These are phyloP conservation scores for Clavispora vitiphila DNA, from an alignment of 805 yeast genomes.

Conservation along the genomic window DNA sequence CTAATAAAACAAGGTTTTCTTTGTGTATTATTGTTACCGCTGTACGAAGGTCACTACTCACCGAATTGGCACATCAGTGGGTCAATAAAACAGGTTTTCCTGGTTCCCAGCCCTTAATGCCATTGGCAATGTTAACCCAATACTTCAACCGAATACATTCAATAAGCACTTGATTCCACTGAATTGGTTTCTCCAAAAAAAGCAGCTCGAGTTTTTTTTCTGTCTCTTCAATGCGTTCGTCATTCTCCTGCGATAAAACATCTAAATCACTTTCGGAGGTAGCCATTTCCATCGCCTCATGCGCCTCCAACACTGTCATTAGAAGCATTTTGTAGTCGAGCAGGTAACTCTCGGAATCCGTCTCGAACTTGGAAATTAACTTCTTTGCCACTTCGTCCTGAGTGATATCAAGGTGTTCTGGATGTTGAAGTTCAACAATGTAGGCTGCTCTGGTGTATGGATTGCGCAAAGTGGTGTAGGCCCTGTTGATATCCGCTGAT, in stretches of 20 bases:
- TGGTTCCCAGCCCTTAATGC: constrained; percentile 73
- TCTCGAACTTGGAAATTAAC: constrained; percentile 39
- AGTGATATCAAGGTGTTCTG: constrained; percentile 44
- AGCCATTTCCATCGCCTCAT: constrained; percentile 75
- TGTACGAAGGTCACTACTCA: too few species aligned
- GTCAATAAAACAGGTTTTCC: constrained; percentile 61
- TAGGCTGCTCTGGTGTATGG: constrained; percentile 59
- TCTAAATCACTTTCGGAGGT: constrained; percentile 53
- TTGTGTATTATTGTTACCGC: too few species aligned
- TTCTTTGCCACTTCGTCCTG: constrained; percentile 50
- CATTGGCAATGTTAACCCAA: constrained; percentile 73
- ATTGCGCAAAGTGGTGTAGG: constrained; percentile 63
- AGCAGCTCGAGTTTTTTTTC: constrained; percentile 44
- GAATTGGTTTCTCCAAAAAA: constrained; percentile 32
- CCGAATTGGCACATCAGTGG: too few species aligned
- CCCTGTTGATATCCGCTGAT: constrained; percentile 60
- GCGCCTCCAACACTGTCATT: constrained; percentile 76
- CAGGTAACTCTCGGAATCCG: constrained; percentile 24
- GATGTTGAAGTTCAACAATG: constrained; percentile 31
- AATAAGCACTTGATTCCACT: constrained; percentile 56
- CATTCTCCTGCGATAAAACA: constrained; percentile 50
- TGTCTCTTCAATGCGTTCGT: constrained; percentile 45
- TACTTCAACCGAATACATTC: constrained; percentile 73
- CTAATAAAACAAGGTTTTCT: background rate
- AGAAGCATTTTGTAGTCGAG: constrained; percentile 50